These are phyloP conservation scores for Hemileccinum impolitum DNA, from an alignment of 768 basidiomycete genomes.

Conservation along the genomic window DNA sequence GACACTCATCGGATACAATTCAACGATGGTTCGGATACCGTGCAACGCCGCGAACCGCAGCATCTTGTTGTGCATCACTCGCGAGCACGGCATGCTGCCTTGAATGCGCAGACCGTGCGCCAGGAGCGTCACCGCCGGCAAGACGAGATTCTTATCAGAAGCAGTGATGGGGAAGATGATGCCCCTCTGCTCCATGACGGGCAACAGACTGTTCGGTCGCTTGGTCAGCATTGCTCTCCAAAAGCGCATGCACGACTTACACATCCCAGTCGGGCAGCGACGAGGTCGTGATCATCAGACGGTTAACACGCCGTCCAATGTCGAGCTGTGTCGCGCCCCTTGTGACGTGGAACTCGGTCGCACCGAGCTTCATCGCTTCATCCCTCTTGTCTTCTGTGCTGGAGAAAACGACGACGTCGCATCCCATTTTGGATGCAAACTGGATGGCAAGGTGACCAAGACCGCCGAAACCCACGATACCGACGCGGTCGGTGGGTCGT, in stretches of 20 bases:
- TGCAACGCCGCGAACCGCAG: slow-evolving; percentile 34
- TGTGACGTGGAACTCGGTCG: slow-evolving; percentile 35
- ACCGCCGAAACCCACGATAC: slow-evolving; percentile 34
- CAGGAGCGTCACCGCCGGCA: slow-evolving; percentile 21
- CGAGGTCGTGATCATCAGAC: slow-evolving; percentile 32
- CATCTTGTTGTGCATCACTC: slow-evolving; percentile 30
- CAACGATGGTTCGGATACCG: slow-evolving; percentile 26
- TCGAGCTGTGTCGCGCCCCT: slow-evolving; percentile 25
- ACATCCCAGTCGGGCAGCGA: slow-evolving; percentile 29
- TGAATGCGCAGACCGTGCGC: slow-evolving; percentile 23
- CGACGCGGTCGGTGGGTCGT: slow-evolving; percentile 32
- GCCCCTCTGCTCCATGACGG: slow-evolving; percentile 24
- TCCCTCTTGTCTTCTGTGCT: slow-evolving; percentile 31
- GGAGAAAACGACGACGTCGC: slow-evolving; percentile 36
- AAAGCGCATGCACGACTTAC: slow-evolving; percentile 14
- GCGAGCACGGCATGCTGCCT: slow-evolving; percentile 23
- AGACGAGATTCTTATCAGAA: slow-evolving; percentile 15
- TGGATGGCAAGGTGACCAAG: slow-evolving; percentile 39
- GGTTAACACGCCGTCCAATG: slow-evolving; percentile 24
- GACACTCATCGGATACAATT: slow-evolving; percentile 32
- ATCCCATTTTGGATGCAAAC: slow-evolving; percentile 39
- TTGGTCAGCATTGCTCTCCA: neutral
- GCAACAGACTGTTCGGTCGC: slow-evolving; percentile 19
- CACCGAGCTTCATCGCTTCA: slow-evolving; percentile 33
- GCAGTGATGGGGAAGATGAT: slow-evolving; percentile 27